Percentiles rank a stretch among this genome's conserved stretches.
phyloP scores from a whole-genome alignment of 2,329 filamentous ascomycete genomes.

The Tolypocladium ophioglossoides region DNA sequence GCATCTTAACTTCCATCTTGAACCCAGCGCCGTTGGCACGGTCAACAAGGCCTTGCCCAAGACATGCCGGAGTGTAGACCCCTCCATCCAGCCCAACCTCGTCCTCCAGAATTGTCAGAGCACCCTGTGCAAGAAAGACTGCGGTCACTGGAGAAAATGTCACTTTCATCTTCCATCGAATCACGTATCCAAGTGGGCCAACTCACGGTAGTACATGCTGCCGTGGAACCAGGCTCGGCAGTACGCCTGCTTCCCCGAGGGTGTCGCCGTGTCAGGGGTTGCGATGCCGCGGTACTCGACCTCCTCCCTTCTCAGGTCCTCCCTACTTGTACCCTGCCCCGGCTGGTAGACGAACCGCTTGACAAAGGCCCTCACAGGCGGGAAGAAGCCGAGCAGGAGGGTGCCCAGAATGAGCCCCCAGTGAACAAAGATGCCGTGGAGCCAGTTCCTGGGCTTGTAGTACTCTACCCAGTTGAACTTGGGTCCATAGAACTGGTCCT shows the following conservation, averaged over 20 bases:
- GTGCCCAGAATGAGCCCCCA: conserved; percentile 32
- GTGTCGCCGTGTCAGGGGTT: conserved; percentile 42
- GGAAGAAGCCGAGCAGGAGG: conserved; percentile 31
- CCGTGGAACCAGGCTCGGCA: conserved; percentile 47
- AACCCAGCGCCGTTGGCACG: conserved; percentile 51
- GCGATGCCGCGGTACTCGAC: conserved; percentile 56
- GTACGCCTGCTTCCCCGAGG: conserved; percentile 36
- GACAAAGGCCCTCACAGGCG: conserved; percentile 34
- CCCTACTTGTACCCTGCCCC: conserved; percentile 41
- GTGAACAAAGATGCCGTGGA: conserved; percentile 40
- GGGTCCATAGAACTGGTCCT: conserved; percentile 44
- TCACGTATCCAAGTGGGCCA: background rate
- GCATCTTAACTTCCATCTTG: conserved; percentile 43
- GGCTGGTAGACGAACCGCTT: conserved; percentile 37
- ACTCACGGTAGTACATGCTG: conserved; percentile 54
- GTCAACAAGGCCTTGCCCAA: conserved; percentile 58
- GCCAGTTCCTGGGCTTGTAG: conserved; percentile 36
- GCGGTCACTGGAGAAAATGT: conserved; percentile 45
- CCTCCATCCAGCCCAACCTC: conserved; percentile 52
- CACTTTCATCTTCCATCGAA: background rate
- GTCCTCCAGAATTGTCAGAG: conserved; percentile 54
- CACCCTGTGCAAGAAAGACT: conserved; percentile 51
- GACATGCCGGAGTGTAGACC: conserved; percentile 59
- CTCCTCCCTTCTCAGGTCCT: conserved; percentile 45
- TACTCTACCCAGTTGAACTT: conserved; percentile 50